These are phyloP conservation scores for Xylaria hypoxylon DNA, from an alignment of 2,329 filamentous ascomycete genomes.

Conservation along the genomic window DNA sequence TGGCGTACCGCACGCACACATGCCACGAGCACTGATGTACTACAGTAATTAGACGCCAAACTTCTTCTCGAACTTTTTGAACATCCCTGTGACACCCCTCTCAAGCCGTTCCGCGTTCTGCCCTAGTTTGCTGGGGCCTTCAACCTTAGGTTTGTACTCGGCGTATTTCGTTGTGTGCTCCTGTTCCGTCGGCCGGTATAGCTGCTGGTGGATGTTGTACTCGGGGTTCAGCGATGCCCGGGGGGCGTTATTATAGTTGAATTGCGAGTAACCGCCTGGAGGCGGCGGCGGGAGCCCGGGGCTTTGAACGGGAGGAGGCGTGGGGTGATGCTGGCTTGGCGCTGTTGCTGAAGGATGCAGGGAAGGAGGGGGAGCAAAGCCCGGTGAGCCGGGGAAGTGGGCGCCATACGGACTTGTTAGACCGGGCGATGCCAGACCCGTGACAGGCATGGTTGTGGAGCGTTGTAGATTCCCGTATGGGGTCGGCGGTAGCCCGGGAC, in stretches of 20 bases:
- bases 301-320: constrained; percentile 51
- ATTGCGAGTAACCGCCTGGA: constrained; percentile 68
- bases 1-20: background rate
- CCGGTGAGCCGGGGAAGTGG: constrained; percentile 60
- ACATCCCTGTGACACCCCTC: constrained; percentile 75
- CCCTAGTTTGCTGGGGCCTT: constrained; percentile 65
- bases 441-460: constrained; percentile 62
- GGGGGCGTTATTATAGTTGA: constrained; percentile 53
- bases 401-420: constrained; percentile 59
- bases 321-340: constrained; percentile 34
- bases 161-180: constrained; percentile 62
- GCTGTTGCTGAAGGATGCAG: constrained; percentile 45
- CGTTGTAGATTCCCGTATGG: constrained; percentile 61
- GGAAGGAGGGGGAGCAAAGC: constrained; percentile 55
- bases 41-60: constrained; percentile 53
- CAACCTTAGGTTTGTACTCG: constrained; percentile 55
- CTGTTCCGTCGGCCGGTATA: constrained; percentile 75
- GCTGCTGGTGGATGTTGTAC: constrained; percentile 74
- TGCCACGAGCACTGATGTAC: background rate
- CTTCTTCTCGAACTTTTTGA: constrained; percentile 84
- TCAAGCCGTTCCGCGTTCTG: constrained; percentile 75
- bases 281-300: constrained; percentile 58
- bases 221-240: constrained; percentile 49
- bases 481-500: constrained; percentile 56
- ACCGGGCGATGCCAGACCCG: constrained; percentile 55